Evolutionary conservation across 208 protist genomes (phyloP).

Genomic region (Vickermania ingenoplastis): DNA sequence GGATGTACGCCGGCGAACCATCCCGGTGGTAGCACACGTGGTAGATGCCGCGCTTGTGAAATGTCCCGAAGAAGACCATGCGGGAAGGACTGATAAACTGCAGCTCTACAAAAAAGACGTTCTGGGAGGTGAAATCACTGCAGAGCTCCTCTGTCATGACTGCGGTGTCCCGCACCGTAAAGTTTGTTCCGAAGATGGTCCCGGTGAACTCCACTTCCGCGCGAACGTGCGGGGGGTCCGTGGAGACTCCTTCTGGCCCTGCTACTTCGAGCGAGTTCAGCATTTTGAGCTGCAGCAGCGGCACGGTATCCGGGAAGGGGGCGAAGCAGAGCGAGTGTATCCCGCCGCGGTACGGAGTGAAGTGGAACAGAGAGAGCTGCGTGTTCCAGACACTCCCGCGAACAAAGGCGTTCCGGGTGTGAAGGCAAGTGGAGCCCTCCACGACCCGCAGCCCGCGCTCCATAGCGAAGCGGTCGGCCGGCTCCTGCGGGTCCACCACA

Average conservation of each 20-base stretch:
- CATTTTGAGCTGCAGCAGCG: conserved; percentile 48
- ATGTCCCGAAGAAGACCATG: conserved; percentile 49
- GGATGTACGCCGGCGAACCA: conserved; percentile 44
- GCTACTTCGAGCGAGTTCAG: conserved; percentile 50
- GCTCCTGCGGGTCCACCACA: conserved; percentile 6
- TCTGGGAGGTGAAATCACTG: conserved; percentile 52
- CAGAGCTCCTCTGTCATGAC: conserved; percentile 66
- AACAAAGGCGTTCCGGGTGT: conserved; percentile 50
- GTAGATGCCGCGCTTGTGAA: conserved; percentile 60
- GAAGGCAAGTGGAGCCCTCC: conserved; percentile 55
- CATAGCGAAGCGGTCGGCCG: conserved; percentile 24
- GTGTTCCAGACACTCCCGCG: conserved; percentile 50
- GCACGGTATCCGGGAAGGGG: conserved; percentile 48
- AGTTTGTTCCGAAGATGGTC: conserved; percentile 69
- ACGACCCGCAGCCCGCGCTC: conserved; percentile 45
- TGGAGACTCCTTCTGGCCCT: conserved; percentile 61
- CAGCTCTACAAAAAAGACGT: conserved; percentile 53
- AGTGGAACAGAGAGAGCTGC: conserved; percentile 30
- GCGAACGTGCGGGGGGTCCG: conserved; percentile 57
- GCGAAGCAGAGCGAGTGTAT: conserved; percentile 57
- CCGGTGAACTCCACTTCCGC: conserved; percentile 62
- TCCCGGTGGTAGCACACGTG: conserved; percentile 70
- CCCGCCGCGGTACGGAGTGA: conserved; percentile 51
- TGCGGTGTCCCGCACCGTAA: conserved; percentile 56
- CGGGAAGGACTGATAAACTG: conserved; percentile 58